phyloP scores from a whole-genome alignment of 2,329 filamentous ascomycete genomes.

The Ceratocystis alfenasii region DNA sequence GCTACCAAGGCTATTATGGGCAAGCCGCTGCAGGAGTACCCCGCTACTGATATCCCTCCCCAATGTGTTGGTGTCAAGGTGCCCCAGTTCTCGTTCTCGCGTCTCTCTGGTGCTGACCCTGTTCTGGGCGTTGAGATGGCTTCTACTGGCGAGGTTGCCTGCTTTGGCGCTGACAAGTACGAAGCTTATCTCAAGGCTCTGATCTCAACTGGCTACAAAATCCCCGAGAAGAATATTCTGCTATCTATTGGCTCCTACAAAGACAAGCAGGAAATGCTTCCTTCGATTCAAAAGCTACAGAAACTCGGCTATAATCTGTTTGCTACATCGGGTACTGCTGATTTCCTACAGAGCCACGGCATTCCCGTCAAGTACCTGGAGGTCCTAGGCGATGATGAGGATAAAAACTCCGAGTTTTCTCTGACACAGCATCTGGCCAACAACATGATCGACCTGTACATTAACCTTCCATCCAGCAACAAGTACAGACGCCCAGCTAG shows the following conservation, averaged over 20 bases:
- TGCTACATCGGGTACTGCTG: conserved; percentile 88
- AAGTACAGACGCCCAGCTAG: conserved; percentile 91
- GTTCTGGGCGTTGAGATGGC: conserved; percentile 98
- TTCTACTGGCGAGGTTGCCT: conserved; percentile 94
- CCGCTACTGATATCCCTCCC: conserved; percentile 58
- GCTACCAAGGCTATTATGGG: conserved; percentile 94
- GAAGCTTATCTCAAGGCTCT: conserved; percentile 96
- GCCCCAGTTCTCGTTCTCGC: conserved; percentile 97
- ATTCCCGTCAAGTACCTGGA: conserved; percentile 91
- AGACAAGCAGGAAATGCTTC: conserved; percentile 95
- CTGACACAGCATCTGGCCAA: conserved; percentile 92
- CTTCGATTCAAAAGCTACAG: conserved; percentile 79
- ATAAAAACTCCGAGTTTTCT: conserved; percentile 91
- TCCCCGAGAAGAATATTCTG: conserved; percentile 90
- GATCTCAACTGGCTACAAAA: conserved; percentile 88
- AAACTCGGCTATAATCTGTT: conserved; percentile 91
- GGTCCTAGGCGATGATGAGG: conserved; percentile 64
- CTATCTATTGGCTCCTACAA: conserved; percentile 95
- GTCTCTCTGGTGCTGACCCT: conserved; percentile 87
- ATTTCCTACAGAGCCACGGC: conserved; percentile 87
- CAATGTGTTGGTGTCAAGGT: conserved; percentile 95
- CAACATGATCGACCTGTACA: conserved; percentile 96
- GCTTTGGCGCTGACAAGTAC: conserved; percentile 89
- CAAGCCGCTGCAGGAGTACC: conserved; percentile 70
- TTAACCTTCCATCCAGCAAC: conserved; percentile 98